phyloP scores from a whole-genome alignment of 2,329 filamentous ascomycete genomes.

The Penicillium sp. region DNA sequence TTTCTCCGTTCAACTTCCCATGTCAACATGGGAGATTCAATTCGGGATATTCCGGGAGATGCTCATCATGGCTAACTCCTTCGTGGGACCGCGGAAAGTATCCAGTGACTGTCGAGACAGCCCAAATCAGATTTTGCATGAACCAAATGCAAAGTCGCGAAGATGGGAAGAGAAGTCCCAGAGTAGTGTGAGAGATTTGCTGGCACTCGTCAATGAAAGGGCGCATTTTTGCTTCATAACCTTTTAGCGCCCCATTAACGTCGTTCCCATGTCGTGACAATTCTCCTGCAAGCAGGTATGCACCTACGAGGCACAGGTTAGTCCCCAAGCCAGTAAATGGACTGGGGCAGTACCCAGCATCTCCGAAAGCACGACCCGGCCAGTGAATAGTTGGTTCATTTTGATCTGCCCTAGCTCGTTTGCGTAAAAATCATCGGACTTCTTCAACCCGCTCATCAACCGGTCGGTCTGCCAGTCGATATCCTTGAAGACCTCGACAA shows the following conservation, averaged over 20 bases:
- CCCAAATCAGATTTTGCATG: not conserved
- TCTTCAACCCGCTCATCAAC: not conserved
- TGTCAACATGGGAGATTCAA: not conserved
- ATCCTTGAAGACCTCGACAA: not conserved
- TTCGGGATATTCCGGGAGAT: not conserved
- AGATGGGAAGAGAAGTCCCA: not conserved
- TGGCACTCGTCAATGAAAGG: slow-evolving; percentile 4
- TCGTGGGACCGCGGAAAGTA: not conserved
- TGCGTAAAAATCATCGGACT: slow-evolving; percentile 3
- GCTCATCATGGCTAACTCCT: not conserved
- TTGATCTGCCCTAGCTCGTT: slow-evolving; percentile 7
- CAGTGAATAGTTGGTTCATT: not conserved
- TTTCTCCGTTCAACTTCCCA: not conserved
- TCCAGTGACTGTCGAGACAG: slow-evolving; percentile 1
- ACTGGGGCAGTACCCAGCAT: slow-evolving; percentile 6
- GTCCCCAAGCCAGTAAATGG: slow-evolving; percentile 10
- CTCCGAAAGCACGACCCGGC: slow-evolving; percentile 10
- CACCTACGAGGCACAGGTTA: slow-evolving; percentile 7
- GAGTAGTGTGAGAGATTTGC: not conserved
- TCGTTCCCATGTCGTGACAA: slow-evolving; percentile 1
- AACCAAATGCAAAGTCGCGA: slow-evolving; percentile 2
- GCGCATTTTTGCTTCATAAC: not conserved
- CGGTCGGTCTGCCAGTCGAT: slow-evolving; percentile 1
- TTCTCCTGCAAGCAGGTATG: slow-evolving; percentile 8
- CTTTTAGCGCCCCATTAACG: not conserved